phyloP scores from a whole-genome alignment of 1,139 yeast genomes.

The Taphrina pruni region DNA sequence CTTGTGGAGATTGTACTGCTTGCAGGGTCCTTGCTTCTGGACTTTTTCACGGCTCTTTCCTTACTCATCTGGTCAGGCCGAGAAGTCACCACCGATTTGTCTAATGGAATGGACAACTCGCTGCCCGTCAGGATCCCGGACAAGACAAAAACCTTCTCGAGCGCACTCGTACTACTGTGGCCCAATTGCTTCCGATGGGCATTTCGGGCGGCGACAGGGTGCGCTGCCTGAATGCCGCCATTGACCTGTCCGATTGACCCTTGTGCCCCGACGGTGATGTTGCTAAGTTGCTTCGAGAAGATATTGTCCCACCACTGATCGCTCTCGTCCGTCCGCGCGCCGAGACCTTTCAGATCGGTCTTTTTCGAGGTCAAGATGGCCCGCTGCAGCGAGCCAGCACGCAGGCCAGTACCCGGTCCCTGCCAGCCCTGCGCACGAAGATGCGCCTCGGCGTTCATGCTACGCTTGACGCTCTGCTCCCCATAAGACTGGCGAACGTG shows the following conservation, averaged over 20 bases:
- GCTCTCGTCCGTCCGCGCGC: conserved; percentile 32
- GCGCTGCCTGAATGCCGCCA: conserved; percentile 35
- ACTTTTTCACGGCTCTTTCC: neutral
- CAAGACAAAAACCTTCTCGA: conserved; percentile 34
- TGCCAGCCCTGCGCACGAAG: conserved; percentile 42
- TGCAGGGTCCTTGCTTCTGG: too few species aligned
- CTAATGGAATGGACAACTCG: conserved; percentile 20
- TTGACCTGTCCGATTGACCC: conserved; percentile 25
- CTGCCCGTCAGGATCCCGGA: conserved; percentile 31
- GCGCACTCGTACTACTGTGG: conserved; percentile 22
- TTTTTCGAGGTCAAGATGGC: conserved; percentile 43
- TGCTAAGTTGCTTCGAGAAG: conserved; percentile 35
- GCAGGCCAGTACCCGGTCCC: conserved; percentile 42
- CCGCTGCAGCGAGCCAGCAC: conserved; percentile 39
- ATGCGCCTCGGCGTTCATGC: conserved; percentile 39
- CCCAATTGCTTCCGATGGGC: conserved; percentile 33
- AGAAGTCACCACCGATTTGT: neutral
- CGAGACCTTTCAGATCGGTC: conserved; percentile 41
- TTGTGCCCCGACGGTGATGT: conserved; percentile 32
- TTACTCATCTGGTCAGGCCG: neutral
- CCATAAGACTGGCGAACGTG: too few species aligned
- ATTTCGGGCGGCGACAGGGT: conserved; percentile 38
- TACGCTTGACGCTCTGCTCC: neutral
- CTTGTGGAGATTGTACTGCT: neutral
- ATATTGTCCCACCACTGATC: conserved; percentile 40